Base-by-base conservation (phyloP, 2,329 filamentous ascomycete species). In the Talaromyces verruculosus region DNA sequence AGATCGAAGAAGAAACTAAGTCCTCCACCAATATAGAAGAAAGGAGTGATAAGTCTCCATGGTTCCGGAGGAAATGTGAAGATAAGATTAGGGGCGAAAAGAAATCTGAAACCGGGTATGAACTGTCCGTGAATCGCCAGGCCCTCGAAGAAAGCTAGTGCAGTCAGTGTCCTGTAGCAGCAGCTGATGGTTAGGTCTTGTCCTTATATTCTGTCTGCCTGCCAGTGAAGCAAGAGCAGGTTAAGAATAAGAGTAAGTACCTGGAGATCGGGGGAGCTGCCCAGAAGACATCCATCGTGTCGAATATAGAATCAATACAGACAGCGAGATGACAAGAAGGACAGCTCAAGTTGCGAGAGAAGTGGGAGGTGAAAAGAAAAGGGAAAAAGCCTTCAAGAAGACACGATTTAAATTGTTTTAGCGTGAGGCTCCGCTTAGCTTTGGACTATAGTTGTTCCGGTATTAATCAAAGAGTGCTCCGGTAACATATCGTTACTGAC, bases 1-100 rank as follows among this genome's bases (percentile, higher is more conserved):
- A 91, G 88, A 76, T 93, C 90, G 74, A 92, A 81, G 64, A 93
- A 74, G 70, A 93, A 87, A 58, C 80, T 78, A 68, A 88, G 74
- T 45, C 80, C 78, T 11, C 80, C 78, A 60, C 84, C 83, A 8
- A 86, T 88, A 68, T 89, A 79, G 67, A 88, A 76, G 75, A 89
- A 89, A 11, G 84, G 77, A 2, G 86, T 85, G 65, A 84, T 75
- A 13, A 87, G 69, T 58, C 87, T 82, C 87, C 87, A 89, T 69
- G 88, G 67, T 71, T 89, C 79, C 30, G 87, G 87, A 19, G 86
- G 81, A 58, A 86, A 78, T 65, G 83, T 84, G 73, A 89, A 84
- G 65, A 91, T 78, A 65, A 76, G 74, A 25, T 61, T 60, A 17
- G 81, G 76, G 30, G 79, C 77, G 66, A 88, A 91, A 66, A 87